Base-by-base conservation (phyloP, 2,329 filamentous ascomycete genomes). In the Lojkania enalia region DNA sequence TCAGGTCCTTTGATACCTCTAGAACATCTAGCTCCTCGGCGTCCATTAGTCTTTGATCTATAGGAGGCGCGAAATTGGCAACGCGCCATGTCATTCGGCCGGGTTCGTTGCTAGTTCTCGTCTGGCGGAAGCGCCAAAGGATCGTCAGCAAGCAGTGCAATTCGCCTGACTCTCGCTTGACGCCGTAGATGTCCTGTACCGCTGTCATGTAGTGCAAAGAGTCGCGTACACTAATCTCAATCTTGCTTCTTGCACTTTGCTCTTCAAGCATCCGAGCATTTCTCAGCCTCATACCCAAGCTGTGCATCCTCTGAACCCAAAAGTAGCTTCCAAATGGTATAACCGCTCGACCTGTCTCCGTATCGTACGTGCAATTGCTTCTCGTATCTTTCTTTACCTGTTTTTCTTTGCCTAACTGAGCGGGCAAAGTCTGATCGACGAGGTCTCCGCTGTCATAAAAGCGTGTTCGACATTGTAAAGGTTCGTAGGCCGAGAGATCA, bases 241-340 rank as follows among this genome's bases (percentile, higher is more conserved):
- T 49, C 37, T 50, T 51, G 15, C 52, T 53, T 20, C 58, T 48
- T 14, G 52, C 20, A 7, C 32, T 49, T n/a, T 54, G 50, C 5
- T 56, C 50, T 13, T 57, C 54, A 13, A 38, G 25, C 13, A 27
- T 46, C 11, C 42, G 36, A 3, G 52, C 52, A 23, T 53, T 41
- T 3, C 49, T 42, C 7, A 61, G 43, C 18, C 47, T 31, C 13
- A 47, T 46, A 3, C 60, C 57, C 7, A 72, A 56, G 6, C 54
- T 52, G 2, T 50, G 57, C 48, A 75, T 63, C 23, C 62, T 63
- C 11, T 56, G 56, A 1, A 69, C 74, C 74, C 74, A 77, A 46
- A 75, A 76, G 2, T 52, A 59, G 36, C 71, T 73, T 2, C 72
- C 71, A 39, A 77, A 76, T 1, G 53, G 54, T 6, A 71, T 55